Evolutionary conservation across 352 stramenopile genomes (phyloP).

Genomic region (Phytophthora melonis): DNA sequence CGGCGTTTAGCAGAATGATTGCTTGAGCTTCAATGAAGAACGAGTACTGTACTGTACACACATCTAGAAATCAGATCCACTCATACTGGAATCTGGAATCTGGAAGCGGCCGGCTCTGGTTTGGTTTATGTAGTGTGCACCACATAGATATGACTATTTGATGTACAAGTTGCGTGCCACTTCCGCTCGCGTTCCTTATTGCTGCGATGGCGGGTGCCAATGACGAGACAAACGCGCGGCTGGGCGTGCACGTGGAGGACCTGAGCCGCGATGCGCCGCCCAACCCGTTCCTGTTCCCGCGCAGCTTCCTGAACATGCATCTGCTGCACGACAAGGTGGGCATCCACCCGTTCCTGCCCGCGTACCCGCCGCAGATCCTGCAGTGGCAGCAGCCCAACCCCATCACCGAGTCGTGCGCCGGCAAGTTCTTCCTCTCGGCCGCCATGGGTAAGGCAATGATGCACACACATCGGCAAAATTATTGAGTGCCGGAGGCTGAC

Average conservation of each 20-base stretch:
- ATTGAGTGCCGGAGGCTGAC: neutral
- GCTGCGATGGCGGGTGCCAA: slow-evolving; percentile 8
- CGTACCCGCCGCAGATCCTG: slow-evolving; percentile 74
- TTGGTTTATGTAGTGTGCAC: no score
- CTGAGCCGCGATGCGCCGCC: slow-evolving; percentile 65
- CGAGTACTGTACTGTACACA: slow-evolving; percentile 14
- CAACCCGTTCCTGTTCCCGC: slow-evolving; percentile 87
- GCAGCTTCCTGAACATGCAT: slow-evolving; percentile 60
- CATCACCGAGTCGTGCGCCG: slow-evolving; percentile 78
- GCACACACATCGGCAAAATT: neutral
- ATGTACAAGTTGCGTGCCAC: neutral
- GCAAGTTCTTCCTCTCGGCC: slow-evolving; percentile 86
- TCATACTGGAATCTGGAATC: no score
- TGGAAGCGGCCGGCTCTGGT: neutral
- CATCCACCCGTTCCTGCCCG: slow-evolving; percentile 76
- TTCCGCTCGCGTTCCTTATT: neutral
- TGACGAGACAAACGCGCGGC: slow-evolving; percentile 61
- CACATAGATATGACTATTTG: neutral
- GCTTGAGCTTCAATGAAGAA: neutral
- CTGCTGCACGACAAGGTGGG: slow-evolving; percentile 56
- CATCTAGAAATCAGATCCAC: slow-evolving; percentile 6
- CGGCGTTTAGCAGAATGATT: slow-evolving; percentile 19
- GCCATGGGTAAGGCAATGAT: slow-evolving; percentile 57
- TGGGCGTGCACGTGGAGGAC: slow-evolving; percentile 69
- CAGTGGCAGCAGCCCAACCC: slow-evolving; percentile 77